These are phyloP conservation scores for Pythium phragmiticola DNA, from an alignment of 352 stramenopile genomes.

Conservation along the genomic window DNA sequence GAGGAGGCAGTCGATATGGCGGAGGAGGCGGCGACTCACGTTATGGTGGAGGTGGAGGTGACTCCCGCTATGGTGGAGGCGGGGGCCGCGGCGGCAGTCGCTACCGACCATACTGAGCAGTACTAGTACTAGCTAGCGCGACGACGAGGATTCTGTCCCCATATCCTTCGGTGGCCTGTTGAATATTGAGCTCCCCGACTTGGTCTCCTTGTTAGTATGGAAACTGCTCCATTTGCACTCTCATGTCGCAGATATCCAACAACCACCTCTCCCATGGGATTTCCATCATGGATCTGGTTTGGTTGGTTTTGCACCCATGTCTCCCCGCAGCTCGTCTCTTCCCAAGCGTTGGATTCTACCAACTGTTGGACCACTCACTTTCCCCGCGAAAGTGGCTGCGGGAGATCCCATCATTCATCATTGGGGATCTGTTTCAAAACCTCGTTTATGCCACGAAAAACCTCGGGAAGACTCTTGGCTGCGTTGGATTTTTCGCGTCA, in stretches of 20 bases:
- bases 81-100: conserved; percentile 22
- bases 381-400: background rate
- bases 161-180: background rate
- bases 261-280: background rate
- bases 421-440: conserved; percentile 4
- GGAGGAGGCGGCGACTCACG: conserved; percentile 2
- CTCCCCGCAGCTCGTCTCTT: background rate
- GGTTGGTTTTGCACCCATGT: conserved; percentile 7
- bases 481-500: conserved; percentile 9
- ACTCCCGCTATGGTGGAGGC: conserved; percentile 1
- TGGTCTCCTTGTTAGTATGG: background rate
- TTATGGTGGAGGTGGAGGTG: conserved; percentile 21
- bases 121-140: too few relatives aligned
- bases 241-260: background rate
- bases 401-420: background rate
- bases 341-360: conserved; percentile 12
- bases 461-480: conserved; percentile 11
- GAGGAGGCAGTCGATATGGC: conserved; percentile 5
- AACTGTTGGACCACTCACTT: conserved; percentile 6
- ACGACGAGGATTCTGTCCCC: background rate
- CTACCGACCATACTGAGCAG: conserved; percentile 56
- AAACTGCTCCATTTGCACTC: background rate
- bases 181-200: background rate
- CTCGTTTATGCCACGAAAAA: conserved; percentile 10
- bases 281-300: background rate